phyloP scores from a whole-genome alignment of 768 basidiomycete genomes.

The Panaeolus papilionaceus region DNA sequence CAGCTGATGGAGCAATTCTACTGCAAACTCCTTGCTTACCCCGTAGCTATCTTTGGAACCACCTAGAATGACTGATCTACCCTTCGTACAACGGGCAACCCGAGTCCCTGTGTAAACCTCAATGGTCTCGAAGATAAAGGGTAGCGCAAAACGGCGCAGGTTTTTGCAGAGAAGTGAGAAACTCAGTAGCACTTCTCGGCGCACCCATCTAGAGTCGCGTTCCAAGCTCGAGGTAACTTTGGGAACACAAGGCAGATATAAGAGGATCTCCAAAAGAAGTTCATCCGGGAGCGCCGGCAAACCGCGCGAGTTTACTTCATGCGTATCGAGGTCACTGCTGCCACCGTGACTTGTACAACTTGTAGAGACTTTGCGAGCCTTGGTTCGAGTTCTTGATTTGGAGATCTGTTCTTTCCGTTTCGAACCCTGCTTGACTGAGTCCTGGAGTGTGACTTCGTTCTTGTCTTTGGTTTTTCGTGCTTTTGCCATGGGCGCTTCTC shows the following conservation, averaged over 20 bases:
- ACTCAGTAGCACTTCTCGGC: not conserved
- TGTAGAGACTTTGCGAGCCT: not conserved
- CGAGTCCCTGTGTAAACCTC: slow-evolving; percentile 9
- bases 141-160: slow-evolving; percentile 2
- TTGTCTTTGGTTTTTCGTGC: not conserved
- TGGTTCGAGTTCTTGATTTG: not conserved
- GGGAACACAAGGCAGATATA: not conserved
- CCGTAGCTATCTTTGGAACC: slow-evolving; percentile 1
- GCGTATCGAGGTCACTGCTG: not conserved
- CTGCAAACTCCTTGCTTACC: not conserved
- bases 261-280: slow-evolving; percentile 14
- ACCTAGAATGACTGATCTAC: not conserved
- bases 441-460: not conserved
- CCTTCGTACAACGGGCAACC: not conserved
- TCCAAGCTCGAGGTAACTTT: not conserved
- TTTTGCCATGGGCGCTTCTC: not conserved
- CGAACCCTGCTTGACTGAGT: not conserved
- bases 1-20: slow-evolving; percentile 15
- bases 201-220: not conserved
- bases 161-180: slow-evolving; percentile 10
- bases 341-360: not conserved
- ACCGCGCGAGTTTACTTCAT: not conserved
- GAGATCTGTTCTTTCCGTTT: not conserved
- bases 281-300: slow-evolving; percentile 11
- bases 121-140: slow-evolving; percentile 6